phyloP scores from a whole-genome alignment of 805 yeast species.

The Saturnispora sekii region DNA sequence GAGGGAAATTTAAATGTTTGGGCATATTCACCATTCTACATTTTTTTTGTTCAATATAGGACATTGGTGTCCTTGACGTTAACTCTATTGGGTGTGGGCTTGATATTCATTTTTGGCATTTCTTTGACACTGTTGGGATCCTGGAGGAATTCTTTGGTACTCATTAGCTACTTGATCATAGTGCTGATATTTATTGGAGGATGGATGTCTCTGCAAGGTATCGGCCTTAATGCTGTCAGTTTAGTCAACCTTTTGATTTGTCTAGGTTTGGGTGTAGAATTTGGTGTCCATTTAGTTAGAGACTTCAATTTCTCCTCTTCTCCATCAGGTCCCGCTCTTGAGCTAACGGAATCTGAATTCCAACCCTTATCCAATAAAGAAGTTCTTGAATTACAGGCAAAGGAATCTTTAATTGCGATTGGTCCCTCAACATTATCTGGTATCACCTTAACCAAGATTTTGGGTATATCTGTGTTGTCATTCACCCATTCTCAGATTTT shows the following conservation, averaged over 20 bases:
- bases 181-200: slow-evolving; percentile 72
- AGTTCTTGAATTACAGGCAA: slow-evolving; percentile 26
- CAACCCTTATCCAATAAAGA: not conserved
- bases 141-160: slow-evolving; percentile 42
- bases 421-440: slow-evolving; percentile 91
- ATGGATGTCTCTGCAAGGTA: slow-evolving; percentile 61
- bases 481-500: slow-evolving; percentile 83
- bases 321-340: not conserved
- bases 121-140: slow-evolving; percentile 61
- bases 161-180: slow-evolving; percentile 50
- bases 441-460: slow-evolving; percentile 77
- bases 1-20: slow-evolving; percentile 42
- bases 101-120: slow-evolving; percentile 37
- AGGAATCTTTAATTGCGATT: slow-evolving; percentile 59
- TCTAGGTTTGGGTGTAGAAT: slow-evolving; percentile 88
- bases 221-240: slow-evolving; percentile 80
- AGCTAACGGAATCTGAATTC: too few species aligned
- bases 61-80: slow-evolving; percentile 54
- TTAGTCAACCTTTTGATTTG: slow-evolving; percentile 88
- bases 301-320: slow-evolving; percentile 42
- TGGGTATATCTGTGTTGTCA: slow-evolving; percentile 81
- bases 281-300: slow-evolving; percentile 78
- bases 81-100: slow-evolving; percentile 42
- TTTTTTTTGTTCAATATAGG: slow-evolving; percentile 83
- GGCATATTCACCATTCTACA: slow-evolving; percentile 90